Conservation (phyloP, 495 filamentous ascomycete species). For the Apodospora peruviana region DNA sequence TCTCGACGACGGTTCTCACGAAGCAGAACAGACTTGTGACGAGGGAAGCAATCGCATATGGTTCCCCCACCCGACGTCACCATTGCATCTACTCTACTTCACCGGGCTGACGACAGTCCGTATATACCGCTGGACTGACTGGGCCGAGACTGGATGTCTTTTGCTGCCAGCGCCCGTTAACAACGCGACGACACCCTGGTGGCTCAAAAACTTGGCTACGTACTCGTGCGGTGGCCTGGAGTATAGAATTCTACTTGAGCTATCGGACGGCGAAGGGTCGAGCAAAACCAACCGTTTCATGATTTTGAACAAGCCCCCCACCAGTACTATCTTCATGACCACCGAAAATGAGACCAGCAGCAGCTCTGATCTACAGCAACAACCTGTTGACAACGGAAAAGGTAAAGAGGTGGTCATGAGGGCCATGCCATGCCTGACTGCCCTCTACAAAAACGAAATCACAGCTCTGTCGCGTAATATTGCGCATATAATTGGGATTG, state of each 20-base stretch:
- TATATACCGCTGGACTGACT: neutral
- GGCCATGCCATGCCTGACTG: neutral
- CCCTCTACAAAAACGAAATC: neutral
- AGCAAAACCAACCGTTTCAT: neutral
- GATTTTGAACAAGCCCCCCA: too few relatives aligned
- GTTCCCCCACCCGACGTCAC: neutral
- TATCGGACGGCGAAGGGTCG: neutral
- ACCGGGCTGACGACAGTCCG: neutral
- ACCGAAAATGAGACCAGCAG: too few relatives aligned
- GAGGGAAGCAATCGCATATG: neutral
- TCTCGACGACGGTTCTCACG: constrained; percentile 8
- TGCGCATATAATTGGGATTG: neutral
- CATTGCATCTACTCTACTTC: neutral
- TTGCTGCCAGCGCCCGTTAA: neutral
- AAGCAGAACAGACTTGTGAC: neutral
- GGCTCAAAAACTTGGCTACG: neutral
- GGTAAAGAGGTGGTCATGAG: too few relatives aligned
- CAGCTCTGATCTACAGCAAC: too few relatives aligned
- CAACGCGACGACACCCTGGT: neutral
- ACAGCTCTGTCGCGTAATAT: neutral
- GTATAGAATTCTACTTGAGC: neutral
- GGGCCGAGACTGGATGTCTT: neutral
- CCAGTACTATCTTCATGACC: too few relatives aligned
- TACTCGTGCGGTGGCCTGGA: neutral
- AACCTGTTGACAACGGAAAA: too few relatives aligned